Base-by-base conservation (phyloP, 2,329 filamentous ascomycete species). In the Talaromyces sp. region DNA sequence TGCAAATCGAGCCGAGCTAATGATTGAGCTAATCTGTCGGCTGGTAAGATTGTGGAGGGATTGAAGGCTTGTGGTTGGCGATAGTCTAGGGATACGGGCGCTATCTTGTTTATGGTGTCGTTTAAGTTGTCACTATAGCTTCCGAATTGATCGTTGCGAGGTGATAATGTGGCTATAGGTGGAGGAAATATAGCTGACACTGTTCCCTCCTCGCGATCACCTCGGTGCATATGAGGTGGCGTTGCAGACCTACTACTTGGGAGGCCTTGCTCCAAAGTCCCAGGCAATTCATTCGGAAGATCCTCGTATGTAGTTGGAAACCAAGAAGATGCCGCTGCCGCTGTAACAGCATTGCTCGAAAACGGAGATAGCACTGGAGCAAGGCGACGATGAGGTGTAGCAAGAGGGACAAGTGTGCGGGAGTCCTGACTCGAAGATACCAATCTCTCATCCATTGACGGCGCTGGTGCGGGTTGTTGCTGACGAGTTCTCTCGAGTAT, bases 201-300 rank as follows among this genome's bases (percentile, higher is more conserved):
- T 31, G 22, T 25, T 59, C 10, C 35, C 25, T 59, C 33, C 15
- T 9, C 39, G 43, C 33, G 52, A 15, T 41, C 56, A 31, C 65
- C 61, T 65, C 72, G 56, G 47, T 67, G 69, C 69, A 72, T 69
- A n/a, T 68, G 67, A 17, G 73, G 71, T 25, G 72, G 72, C 9
- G 71, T 73, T n/a, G 59, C 64, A 17, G 70, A 75, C 54, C 69
- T 66, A 50, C 69, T 73, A 43, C 65, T 62, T 2, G 71, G 71
- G 2, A 73, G 67, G 17, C 72, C 72, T 66, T 73, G 71, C 52
- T 73, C 72, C 17, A 73, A 61, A n/a, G 67, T 73, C 10, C 67
- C 67, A 8, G 71, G 71, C 4, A 73, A 67, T 58, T 73, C 72
- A 35, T 68, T 68, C 10, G 67, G 68, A 37, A 25, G 17, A 6